Evolutionary conservation across 345 rosid species (phyloP).

Genomic region (Bruguiera gymnorhiza): DNA sequence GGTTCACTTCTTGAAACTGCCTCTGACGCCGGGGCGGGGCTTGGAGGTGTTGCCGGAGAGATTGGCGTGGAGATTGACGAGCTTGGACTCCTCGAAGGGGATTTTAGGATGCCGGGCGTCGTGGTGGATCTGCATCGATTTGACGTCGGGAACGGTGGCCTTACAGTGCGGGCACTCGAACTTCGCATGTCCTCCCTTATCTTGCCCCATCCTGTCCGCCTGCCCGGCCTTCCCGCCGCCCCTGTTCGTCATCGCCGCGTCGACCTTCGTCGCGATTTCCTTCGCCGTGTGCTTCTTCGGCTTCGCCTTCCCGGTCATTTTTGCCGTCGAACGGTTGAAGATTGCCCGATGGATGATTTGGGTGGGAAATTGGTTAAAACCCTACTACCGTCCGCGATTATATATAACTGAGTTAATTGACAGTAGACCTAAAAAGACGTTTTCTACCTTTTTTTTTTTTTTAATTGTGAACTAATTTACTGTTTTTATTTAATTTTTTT

Average conservation of each 20-base stretch:
- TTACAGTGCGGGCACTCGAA: conserved; percentile 93
- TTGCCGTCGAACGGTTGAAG: not conserved
- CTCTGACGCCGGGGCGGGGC: conserved; percentile 42
- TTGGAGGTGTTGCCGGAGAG: conserved; percentile 14
- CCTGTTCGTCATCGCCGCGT: conserved; percentile 84
- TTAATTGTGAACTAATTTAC: no score
- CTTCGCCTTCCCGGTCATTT: conserved; percentile 94
- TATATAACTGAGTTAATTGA: not conserved
- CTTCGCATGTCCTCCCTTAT: conserved; percentile 93
- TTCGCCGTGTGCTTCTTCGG: conserved; percentile 99
- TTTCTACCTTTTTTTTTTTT: no score
- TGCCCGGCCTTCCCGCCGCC: conserved; percentile 94
- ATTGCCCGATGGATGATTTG: not conserved
- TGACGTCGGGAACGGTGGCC: conserved; percentile 63
- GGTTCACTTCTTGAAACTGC: conserved; percentile 45
- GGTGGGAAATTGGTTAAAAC: not conserved
- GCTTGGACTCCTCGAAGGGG: conserved; percentile 62
- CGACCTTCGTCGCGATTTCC: conserved; percentile 79
- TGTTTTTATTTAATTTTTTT: no score
- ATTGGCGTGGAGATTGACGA: conserved; percentile 56
- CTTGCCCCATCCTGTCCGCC: conserved; percentile 60
- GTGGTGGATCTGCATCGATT: conserved; percentile 93
- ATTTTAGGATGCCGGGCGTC: conserved; percentile 84
- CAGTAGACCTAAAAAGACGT: no score
- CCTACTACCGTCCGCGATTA: not conserved